A percentile compares a stretch with the other conserved stretches of the same genome.
These are phyloP conservation scores for Trichopus zeylanicus DNA, from an alignment of 116 monocot genomes.

Conservation along the genomic window DNA sequence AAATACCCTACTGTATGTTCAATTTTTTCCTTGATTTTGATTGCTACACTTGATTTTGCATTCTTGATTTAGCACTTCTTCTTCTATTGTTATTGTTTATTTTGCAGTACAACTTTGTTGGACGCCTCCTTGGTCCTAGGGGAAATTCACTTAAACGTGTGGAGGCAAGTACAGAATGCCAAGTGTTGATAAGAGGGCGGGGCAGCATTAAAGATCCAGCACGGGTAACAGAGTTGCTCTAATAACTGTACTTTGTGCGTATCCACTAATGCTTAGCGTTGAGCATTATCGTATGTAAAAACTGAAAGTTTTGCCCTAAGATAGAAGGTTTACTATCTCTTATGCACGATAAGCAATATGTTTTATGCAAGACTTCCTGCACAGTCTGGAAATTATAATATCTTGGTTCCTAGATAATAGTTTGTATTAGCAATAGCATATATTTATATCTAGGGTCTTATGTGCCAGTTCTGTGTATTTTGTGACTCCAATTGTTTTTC, in stretches of 20 bases:
- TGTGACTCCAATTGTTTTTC: too few relatives aligned
- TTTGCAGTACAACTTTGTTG: constrained; percentile 45
- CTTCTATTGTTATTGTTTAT: background rate
- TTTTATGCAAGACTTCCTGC: too few relatives aligned
- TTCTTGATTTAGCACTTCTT: background rate
- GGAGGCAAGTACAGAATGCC: constrained; percentile 52
- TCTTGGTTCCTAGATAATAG: too few relatives aligned
- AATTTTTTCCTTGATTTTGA: constrained; percentile 1
- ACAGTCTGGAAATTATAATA: too few relatives aligned
- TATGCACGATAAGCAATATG: too few relatives aligned
- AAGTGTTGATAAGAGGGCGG: constrained; percentile 48
- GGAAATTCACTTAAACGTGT: constrained; percentile 61
- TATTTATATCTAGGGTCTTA: too few relatives aligned
- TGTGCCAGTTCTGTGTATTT: too few relatives aligned
- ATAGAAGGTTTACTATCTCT: too few relatives aligned
- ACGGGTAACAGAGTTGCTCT: constrained; percentile 17
- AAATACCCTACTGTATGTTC: constrained; percentile 78
- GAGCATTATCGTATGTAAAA: background rate
- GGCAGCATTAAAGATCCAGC: constrained; percentile 55
- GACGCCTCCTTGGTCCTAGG: constrained; percentile 56
- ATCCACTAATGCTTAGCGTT: background rate
- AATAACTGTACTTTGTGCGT: background rate
- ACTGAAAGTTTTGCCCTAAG: too few relatives aligned
- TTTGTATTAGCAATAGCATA: too few relatives aligned
- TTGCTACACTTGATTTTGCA: background rate